These are phyloP conservation scores for Tricholomella constricta DNA, from an alignment of 768 basidiomycete species.

Conservation along the genomic window DNA sequence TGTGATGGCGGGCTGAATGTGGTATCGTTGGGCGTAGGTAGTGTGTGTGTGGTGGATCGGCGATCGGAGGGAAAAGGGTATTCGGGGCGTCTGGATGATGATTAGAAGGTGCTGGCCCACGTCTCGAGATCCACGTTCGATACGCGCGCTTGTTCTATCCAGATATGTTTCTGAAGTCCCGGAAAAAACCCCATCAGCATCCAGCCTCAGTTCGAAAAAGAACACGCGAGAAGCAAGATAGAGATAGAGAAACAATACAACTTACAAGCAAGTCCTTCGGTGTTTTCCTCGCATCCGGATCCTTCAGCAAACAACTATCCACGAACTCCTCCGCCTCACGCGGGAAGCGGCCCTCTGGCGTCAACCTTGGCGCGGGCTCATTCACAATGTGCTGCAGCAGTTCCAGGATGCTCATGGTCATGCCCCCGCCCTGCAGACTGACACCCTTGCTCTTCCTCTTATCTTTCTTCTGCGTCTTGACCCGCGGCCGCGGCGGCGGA, in stretches of 20 bases:
- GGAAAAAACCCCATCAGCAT: conserved; percentile 4
- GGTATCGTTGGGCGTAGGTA: not conserved
- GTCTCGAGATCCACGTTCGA: conserved; percentile 73
- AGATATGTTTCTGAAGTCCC: conserved; percentile 61
- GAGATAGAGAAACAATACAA: conserved; percentile 16
- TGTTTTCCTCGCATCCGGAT: conserved; percentile 78
- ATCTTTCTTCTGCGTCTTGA: conserved; percentile 64
- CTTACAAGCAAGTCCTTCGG: conserved; percentile 86
- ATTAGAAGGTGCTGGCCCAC: conserved; percentile 78
- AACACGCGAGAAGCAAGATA: not conserved
- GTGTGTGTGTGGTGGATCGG: not conserved
- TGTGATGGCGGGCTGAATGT: not conserved
- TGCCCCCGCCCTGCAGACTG: conserved; percentile 88
- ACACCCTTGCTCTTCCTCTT: conserved; percentile 91
- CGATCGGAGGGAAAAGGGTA: not conserved
- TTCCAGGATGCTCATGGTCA: conserved; percentile 99
- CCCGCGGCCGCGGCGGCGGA: conserved; percentile 35
- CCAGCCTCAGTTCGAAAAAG: not conserved
- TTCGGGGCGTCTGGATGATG: not conserved
- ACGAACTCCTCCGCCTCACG: conserved; percentile 81
- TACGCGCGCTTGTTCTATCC: conserved; percentile 66
- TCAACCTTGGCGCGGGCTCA: conserved; percentile 90
- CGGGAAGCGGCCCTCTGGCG: conserved; percentile 70
- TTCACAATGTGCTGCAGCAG: conserved; percentile 98
- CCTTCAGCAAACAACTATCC: conserved; percentile 88